A percentile compares a stretch with the other conserved stretches of the same genome.
phyloP scores from a whole-genome alignment of 352 stramenopile genomes.

The Pythium pyrilobum region DNA sequence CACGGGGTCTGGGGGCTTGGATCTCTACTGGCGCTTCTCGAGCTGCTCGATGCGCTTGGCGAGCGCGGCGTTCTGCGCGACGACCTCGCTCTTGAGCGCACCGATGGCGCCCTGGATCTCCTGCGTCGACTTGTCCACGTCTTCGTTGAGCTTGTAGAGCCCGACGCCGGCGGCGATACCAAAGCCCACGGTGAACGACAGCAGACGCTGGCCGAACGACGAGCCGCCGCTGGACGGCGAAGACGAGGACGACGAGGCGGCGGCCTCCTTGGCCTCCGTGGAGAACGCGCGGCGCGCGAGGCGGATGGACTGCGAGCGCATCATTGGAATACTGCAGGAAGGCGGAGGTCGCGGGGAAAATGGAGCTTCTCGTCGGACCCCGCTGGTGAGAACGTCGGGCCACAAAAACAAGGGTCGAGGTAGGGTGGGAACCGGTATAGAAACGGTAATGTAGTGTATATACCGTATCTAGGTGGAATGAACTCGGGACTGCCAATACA shows the following conservation, averaged over 20 bases:
- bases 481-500: too few relatives aligned
- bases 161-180: constrained; percentile 52
- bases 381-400: constrained; percentile 10
- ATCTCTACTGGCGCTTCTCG: constrained; percentile 56
- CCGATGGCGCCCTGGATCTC: constrained; percentile 64
- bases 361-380: constrained; percentile 9
- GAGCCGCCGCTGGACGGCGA: constrained; percentile 61
- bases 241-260: not conserved
- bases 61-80: constrained; percentile 65
- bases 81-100: constrained; percentile 60
- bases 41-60: constrained; percentile 68
- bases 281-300: constrained; percentile 42
- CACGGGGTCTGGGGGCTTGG: not conserved
- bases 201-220: constrained; percentile 65
- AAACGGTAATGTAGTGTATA: constrained; percentile 17
- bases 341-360: not conserved
- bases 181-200: constrained; percentile 68
- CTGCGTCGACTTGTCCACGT: constrained; percentile 64
- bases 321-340: constrained; percentile 9
- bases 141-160: constrained; percentile 66
- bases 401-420: constrained; percentile 18
- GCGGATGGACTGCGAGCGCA: constrained; percentile 18
- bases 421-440: constrained; percentile 8
- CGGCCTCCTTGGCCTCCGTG: constrained; percentile 49
- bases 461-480: too few relatives aligned